Percentiles rank a stretch among this genome's conserved stretches.
Conservation (phyloP, 2,329 filamentous ascomycete species). For the Fusarium sp. region DNA sequence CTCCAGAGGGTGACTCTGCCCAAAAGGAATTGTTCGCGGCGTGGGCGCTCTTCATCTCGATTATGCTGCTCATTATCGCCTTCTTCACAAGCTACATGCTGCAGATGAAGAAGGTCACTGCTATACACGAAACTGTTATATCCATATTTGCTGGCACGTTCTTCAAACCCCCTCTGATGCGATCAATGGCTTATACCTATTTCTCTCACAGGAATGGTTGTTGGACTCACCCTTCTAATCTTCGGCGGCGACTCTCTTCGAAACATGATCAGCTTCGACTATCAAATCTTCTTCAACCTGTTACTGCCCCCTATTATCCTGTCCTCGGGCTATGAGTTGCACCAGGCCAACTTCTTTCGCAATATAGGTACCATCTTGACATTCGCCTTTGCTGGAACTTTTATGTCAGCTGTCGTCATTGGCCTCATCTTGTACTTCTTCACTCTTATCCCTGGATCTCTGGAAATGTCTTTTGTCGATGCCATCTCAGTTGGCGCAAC, state of each 20-base stretch:
- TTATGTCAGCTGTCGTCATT: conserved; percentile 95
- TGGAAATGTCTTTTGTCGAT: conserved; percentile 91
- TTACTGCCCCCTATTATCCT: conserved; percentile 98
- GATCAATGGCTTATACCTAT: conserved; percentile 41
- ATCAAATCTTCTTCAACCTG: conserved; percentile 99
- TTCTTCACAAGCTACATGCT: conserved; percentile 98
- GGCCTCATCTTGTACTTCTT: conserved; percentile 90
- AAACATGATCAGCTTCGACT: conserved; percentile 94
- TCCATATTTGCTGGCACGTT: conserved; percentile 90
- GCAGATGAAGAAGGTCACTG: conserved; percentile 96
- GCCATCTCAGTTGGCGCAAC: conserved; percentile 97
- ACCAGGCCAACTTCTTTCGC: conserved; percentile 99
- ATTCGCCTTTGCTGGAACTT: conserved; percentile 96
- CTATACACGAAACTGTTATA: conserved; percentile 96
- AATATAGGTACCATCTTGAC: conserved; percentile 98
- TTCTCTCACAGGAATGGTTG: conserved; percentile 82
- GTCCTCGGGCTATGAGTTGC: conserved; percentile 95
- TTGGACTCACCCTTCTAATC: conserved; percentile 88
- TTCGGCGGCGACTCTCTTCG: conserved; percentile 82
- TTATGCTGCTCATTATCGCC: conserved; percentile 90
- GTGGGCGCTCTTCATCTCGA: conserved; percentile 97
- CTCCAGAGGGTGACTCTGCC: conserved; percentile 78
- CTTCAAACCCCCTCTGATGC: neutral
- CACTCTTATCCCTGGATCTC: conserved; percentile 83
- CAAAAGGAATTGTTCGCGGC: conserved; percentile 96